These are phyloP conservation scores for Climacium dendroides DNA, from an alignment of 225 moss, liverwort and hornwort genomes.

Conservation along the genomic window DNA sequence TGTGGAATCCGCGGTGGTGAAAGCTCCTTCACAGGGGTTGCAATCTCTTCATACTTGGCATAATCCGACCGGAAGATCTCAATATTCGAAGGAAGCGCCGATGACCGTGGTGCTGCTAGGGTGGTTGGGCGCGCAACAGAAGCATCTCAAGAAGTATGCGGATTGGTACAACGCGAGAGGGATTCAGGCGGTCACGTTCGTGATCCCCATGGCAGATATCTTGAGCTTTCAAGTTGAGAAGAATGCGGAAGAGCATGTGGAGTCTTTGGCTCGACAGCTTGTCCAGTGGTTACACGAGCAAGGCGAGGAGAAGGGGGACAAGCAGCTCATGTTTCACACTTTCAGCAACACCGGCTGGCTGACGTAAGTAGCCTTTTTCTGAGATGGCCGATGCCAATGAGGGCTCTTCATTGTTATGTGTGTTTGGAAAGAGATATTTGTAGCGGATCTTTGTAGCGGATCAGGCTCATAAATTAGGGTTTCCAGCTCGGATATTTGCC, in stretches of 20 bases:
- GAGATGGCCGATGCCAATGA: background rate
- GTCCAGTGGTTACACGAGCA: conserved; percentile 41
- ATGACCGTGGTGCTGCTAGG: conserved; percentile 83
- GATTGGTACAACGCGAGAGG: conserved; percentile 93
- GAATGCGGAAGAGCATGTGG: conserved; percentile 75
- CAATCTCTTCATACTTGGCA: conserved; percentile 63
- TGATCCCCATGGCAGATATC: conserved; percentile 75
- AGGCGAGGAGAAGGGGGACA: conserved; percentile 37
- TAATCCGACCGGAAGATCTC: background rate
- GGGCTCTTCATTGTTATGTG: background rate
- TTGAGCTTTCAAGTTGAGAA: conserved; percentile 35
- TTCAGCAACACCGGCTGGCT: conserved; percentile 99
- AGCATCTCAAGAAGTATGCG: conserved; percentile 87
- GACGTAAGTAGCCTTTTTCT: conserved; percentile 17
- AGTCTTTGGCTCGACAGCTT: conserved; percentile 56
- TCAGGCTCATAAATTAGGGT: background rate
- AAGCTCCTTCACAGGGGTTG: background rate
- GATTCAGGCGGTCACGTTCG: conserved; percentile 83
- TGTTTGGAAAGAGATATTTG: background rate
- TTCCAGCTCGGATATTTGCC: background rate
- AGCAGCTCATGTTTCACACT: conserved; percentile 85
- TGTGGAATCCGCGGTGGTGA: background rate
- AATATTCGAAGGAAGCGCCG: conserved; percentile 21
- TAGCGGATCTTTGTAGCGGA: background rate
- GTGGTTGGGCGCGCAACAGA: conserved; percentile 97